phyloP scores from a whole-genome alignment of 2,329 filamentous ascomycete species.

The Allantophomopsis cytisporea region DNA sequence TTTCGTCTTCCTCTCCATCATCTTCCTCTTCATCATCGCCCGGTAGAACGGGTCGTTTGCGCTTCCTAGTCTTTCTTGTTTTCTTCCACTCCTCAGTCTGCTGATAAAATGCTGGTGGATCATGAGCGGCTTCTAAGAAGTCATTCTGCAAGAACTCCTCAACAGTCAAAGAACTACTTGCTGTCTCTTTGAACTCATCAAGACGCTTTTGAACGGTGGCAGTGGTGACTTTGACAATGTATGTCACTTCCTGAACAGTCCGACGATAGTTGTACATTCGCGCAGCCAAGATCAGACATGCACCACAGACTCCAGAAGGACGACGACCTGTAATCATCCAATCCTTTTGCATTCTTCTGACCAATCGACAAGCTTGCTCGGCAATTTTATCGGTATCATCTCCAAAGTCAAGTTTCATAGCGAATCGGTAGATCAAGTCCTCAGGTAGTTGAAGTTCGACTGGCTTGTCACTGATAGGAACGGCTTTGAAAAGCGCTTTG shows the following conservation, averaged over 20 bases:
- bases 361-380: constrained; percentile 73
- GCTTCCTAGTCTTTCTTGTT: constrained; percentile 33
- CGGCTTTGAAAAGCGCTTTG: constrained; percentile 64
- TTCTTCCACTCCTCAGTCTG: constrained; percentile 44
- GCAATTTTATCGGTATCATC: constrained; percentile 72
- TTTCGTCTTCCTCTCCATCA: constrained; percentile 12
- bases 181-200: constrained; percentile 81
- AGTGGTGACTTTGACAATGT: constrained; percentile 92
- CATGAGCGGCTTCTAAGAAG: constrained; percentile 59
- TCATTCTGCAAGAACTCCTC: constrained; percentile 68
- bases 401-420: constrained; percentile 82
- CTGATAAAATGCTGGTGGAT: constrained; percentile 73
- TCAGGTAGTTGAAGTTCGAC: constrained; percentile 67
- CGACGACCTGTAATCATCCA: constrained; percentile 95
- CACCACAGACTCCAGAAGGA: constrained; percentile 87
- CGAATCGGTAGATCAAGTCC: constrained; percentile 83
- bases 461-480: constrained; percentile 54
- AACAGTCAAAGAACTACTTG: constrained; percentile 73
- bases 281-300: constrained; percentile 85
- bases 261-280: constrained; percentile 97
- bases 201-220: constrained; percentile 84
- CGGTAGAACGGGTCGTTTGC: constrained; percentile 18
- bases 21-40: constrained; percentile 6
- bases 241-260: constrained; percentile 89
- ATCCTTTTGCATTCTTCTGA: constrained; percentile 87